Evolutionary conservation across 805 yeast genomes (phyloP).

Genomic region (Saccharomyces paradoxus): DNA sequence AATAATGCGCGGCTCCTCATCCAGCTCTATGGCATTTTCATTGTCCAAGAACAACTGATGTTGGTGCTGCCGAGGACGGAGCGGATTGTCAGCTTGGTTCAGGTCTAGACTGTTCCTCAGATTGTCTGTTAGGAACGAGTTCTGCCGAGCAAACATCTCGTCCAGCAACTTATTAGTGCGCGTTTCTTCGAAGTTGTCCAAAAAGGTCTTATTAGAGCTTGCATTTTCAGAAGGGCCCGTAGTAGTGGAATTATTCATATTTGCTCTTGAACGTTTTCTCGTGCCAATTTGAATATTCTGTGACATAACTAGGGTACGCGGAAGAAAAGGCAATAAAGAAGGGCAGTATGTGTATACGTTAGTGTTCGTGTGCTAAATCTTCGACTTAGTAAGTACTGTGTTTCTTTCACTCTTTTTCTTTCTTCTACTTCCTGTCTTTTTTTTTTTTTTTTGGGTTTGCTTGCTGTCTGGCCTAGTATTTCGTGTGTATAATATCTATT

Average conservation of each 20-base stretch:
- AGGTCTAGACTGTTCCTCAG: conserved; percentile 11
- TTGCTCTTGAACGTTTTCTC: background rate
- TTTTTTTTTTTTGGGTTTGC: background rate
- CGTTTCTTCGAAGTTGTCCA: background rate
- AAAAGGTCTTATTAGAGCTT: background rate
- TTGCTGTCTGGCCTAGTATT: background rate
- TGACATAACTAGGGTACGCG: background rate
- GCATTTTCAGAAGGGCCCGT: background rate
- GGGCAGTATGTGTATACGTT: background rate
- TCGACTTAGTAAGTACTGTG: background rate
- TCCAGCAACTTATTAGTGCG: conserved; percentile 12
- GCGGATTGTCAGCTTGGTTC: conserved; percentile 4
- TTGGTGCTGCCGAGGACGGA: conserved; percentile 1
- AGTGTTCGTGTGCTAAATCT: background rate
- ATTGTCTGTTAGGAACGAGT: conserved; percentile 16
- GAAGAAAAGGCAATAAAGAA: background rate
- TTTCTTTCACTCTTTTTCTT: background rate
- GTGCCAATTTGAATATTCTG: background rate
- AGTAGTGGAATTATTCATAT: background rate
- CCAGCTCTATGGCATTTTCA: conserved; percentile 5
- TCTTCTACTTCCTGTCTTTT: background rate
- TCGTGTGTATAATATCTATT: background rate
- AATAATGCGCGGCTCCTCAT: background rate
- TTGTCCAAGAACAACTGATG: conserved; percentile 9
- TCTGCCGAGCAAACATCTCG: conserved; percentile 23